Percentiles rank a stretch among this genome's conserved stretches.
Conservation (phyloP, 2,329 filamentous ascomycete genomes). For the Botrytis galanthina region DNA sequence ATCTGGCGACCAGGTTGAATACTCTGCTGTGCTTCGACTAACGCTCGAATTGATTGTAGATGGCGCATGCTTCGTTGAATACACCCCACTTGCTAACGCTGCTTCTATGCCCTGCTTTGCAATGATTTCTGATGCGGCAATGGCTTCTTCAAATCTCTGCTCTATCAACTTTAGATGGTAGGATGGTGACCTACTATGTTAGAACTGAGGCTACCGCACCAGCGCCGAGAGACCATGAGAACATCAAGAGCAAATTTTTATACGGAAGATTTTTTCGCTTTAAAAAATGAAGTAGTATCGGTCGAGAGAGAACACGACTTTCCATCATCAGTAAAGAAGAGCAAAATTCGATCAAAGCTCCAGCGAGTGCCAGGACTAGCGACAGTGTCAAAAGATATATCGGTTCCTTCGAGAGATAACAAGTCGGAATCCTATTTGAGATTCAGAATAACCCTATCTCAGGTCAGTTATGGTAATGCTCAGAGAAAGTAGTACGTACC, state of each 20-base stretch:
- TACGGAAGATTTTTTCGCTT: neutral
- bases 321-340: too few species aligned
- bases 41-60: neutral
- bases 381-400: neutral
- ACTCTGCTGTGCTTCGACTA: neutral
- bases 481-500: neutral
- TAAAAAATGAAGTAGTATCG: neutral
- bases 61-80: neutral
- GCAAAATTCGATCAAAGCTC: neutral
- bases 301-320: too few species aligned
- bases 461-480: neutral
- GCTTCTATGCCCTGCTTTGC: neutral
- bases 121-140: neutral
- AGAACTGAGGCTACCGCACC: neutral
- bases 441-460: neutral
- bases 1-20: neutral
- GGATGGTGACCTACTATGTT: neutral
- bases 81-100: neutral
- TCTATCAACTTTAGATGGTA: conserved; percentile 12
- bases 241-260: neutral
- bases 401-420: neutral
- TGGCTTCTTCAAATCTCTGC: conserved; percentile 13
- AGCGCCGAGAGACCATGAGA: neutral
- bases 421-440: neutral
- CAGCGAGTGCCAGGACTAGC: neutral